These are phyloP conservation scores for Penicillium expansum DNA, from an alignment of 2,329 filamentous ascomycete genomes.

Conservation along the genomic window DNA sequence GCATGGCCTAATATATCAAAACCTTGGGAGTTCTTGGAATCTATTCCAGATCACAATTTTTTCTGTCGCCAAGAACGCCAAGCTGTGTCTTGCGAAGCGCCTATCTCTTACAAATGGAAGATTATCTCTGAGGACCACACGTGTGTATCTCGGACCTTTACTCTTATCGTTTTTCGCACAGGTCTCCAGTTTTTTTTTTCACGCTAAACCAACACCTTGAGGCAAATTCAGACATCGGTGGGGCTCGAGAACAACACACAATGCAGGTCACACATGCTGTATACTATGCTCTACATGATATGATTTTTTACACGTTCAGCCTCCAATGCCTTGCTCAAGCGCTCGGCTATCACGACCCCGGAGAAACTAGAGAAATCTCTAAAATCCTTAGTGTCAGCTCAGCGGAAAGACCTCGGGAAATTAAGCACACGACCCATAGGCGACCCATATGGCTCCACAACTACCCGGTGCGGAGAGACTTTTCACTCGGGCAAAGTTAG, in stretches of 20 bases:
- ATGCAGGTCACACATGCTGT: neutral
- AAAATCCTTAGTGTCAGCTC: neutral
- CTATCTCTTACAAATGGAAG: neutral
- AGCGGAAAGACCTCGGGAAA: neutral
- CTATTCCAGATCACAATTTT: neutral
- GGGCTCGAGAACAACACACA: neutral
- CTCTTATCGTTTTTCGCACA: neutral
- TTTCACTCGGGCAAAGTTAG: neutral
- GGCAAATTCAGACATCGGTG: neutral
- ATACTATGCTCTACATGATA: neutral
- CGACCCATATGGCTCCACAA: neutral
- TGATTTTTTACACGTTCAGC: neutral
- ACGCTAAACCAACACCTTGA: neutral
- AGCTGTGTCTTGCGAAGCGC: neutral
- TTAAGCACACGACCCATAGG: slow-evolving; percentile 3
- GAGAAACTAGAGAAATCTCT: neutral
- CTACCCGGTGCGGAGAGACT: slow-evolving; percentile 4
- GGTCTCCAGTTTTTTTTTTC: neutral
- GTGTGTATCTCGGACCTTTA: neutral
- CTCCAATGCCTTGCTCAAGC: neutral
- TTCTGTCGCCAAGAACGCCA: neutral
- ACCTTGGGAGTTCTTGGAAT: neutral
- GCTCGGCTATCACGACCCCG: neutral
- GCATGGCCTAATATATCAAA: neutral
- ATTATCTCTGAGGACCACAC: neutral